Conservation (phyloP, 441 rosid genomes). For the Aquilaria agallochum region DNA sequence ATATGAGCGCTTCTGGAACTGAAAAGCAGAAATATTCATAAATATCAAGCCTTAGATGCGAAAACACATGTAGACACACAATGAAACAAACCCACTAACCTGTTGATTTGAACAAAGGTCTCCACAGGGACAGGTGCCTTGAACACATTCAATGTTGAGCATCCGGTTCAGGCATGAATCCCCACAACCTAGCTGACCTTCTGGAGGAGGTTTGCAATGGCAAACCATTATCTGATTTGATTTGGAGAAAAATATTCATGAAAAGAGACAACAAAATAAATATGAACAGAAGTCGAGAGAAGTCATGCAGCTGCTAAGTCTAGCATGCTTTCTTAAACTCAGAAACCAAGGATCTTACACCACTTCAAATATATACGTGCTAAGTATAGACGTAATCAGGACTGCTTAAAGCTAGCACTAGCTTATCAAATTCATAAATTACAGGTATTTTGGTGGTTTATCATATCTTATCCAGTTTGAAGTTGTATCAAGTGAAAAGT, state of each 20-base stretch:
- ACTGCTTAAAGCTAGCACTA: no score
- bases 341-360: no score
- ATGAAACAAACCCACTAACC: slow-evolving; percentile 29
- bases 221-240: slow-evolving; percentile 88
- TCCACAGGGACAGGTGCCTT: slow-evolving; percentile 91
- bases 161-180: slow-evolving; percentile 95
- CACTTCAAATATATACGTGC: no score
- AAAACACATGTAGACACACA: slow-evolving; percentile 1
- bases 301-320: neutral
- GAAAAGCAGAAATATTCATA: slow-evolving; percentile 32
- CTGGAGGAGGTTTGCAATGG: slow-evolving; percentile 68
- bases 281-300: slow-evolving; percentile 6
- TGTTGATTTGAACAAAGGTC: slow-evolving; percentile 91
- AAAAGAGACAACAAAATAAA: slow-evolving; percentile 8
- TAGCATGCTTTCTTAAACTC: no score
- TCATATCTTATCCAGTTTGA: no score
- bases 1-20: slow-evolving; percentile 91
- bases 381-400: no score
- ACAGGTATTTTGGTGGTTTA: no score
- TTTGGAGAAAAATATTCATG: slow-evolving; percentile 13
- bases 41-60: slow-evolving; percentile 17
- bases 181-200: slow-evolving; percentile 73
- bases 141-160: slow-evolving; percentile 95
- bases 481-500: no score
- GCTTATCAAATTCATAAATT: no score